Evolutionary conservation across 2,329 filamentous ascomycete genomes (phyloP).

Genomic region (Fusarium sp.): DNA sequence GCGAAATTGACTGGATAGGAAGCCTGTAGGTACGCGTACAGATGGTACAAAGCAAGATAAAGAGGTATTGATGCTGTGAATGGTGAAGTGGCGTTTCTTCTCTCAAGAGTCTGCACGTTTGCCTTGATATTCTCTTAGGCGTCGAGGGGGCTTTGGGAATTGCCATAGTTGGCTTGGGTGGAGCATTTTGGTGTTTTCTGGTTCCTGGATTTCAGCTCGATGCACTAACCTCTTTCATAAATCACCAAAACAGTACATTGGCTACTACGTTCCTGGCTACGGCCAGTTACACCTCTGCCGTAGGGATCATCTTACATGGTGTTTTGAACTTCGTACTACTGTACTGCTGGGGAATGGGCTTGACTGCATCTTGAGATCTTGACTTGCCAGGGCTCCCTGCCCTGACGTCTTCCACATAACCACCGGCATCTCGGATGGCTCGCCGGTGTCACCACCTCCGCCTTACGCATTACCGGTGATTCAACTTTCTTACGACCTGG

Average conservation of each 20-base stretch:
- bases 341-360: neutral
- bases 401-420: neutral
- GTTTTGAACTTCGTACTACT: neutral
- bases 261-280: neutral
- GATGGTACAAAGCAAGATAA: slow-evolving; percentile 14
- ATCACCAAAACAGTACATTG: neutral
- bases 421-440: neutral
- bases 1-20: neutral
- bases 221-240: neutral
- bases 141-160: neutral
- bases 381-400: neutral
- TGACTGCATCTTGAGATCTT: neutral
- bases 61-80: slow-evolving; percentile 10
- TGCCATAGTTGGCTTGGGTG: neutral
- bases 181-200: neutral
- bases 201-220: neutral
- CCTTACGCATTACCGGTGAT: neutral
- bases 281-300: neutral
- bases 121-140: neutral
- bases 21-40: slow-evolving; percentile 10
- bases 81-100: neutral
- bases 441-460: neutral
- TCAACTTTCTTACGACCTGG: neutral
- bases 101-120: neutral
- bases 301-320: neutral